A percentile compares a stretch with the other conserved stretches of the same genome.
These are phyloP conservation scores for Parachaetomium inaequale DNA, from an alignment of 495 filamentous ascomycete species.

Conservation along the genomic window DNA sequence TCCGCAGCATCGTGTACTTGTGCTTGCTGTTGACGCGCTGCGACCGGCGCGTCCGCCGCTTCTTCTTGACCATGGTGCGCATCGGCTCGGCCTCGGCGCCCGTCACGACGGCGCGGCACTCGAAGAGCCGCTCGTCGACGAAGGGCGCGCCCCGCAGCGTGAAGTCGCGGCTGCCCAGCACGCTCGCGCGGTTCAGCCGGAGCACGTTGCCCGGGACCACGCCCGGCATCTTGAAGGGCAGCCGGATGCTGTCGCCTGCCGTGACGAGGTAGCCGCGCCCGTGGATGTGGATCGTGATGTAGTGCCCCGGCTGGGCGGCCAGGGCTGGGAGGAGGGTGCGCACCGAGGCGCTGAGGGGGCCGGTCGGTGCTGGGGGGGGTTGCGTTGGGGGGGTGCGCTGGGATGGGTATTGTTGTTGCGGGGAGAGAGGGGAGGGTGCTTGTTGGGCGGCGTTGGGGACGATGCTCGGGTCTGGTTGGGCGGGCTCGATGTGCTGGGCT, in stretches of 20 bases:
- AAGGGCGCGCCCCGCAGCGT: conserved; percentile 76
- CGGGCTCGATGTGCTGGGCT: conserved; percentile 29
- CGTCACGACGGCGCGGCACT: conserved; percentile 80
- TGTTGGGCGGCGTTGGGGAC: conserved; percentile 15
- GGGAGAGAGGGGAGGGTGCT: conserved; percentile 14
- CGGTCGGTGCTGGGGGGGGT: conserved; percentile 42
- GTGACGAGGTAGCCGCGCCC: conserved; percentile 87
- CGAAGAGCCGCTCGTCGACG: conserved; percentile 76
- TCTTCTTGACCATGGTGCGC: conserved; percentile 87
- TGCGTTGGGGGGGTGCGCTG: conserved; percentile 24
- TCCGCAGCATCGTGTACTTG: conserved; percentile 75
- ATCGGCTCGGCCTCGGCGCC: conserved; percentile 86
- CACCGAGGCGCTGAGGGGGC: conserved; percentile 52
- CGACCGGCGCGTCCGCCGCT: conserved; percentile 72
- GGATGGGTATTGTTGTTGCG: conserved; percentile 14
- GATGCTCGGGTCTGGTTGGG: conserved; percentile 12
- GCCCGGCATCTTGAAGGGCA: conserved; percentile 89
- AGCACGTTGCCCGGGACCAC: conserved; percentile 79
- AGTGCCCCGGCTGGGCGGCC: conserved; percentile 73
- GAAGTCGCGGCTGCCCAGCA: conserved; percentile 82
- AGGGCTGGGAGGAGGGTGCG: conserved; percentile 72
- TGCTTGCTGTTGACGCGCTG: conserved; percentile 81
- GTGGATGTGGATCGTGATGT: conserved; percentile 84
- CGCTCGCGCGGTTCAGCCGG: conserved; percentile 75
- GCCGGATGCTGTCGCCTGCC: conserved; percentile 74